Base-by-base conservation (phyloP, 2,329 filamentous ascomycete species). In the Exophiala lecanii-corni region DNA sequence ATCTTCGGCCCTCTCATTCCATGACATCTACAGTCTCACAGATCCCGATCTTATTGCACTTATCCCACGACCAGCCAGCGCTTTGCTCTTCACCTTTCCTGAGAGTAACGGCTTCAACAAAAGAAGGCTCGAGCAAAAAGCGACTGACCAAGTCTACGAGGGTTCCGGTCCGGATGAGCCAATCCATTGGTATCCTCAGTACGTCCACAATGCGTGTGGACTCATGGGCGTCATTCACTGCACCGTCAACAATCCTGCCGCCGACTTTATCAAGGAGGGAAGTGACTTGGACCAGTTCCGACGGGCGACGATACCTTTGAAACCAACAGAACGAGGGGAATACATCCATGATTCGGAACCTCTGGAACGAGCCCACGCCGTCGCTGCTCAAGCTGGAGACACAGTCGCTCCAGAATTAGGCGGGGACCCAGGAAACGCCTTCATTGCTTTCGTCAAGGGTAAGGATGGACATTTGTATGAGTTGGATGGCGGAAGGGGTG, bases 101-200 rank as follows among this genome's bases (percentile, higher is more conserved):
- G 13, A 19, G 5, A 50, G 48, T 5, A 12, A 43, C 19, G 28
- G 32, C 6, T 32, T 36, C 5, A 54, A 12, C 49, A 58, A 61
- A 12, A 63, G 70, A 38, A 72, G 66, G 51, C 48, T 64, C 46
- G 55, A 59, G 36, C 59, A 64, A 10, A 71, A 73, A 31, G 60
- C 58, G n/a, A 50, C 57, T 9, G 66, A 75, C 52, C 57, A 60
- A 19, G 57, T 63, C 6, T 79, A 79, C 51, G 52, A 63, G 3
- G 68, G 67, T 7, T 67, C 55, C 15, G 75, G 75, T 16, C 57
- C 63, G 0, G 51, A 63, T 2, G 75, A 79, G 45, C 73, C 75
- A 0, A 68, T 78, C 3, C 60, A 79, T 16, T 81, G 76, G 75
- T 78, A 76, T 58, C 70, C 68, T 47, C 77, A 81, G 52, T 79